Base-by-base conservation (phyloP, 2,329 filamentous ascomycete species). In the Colletotrichum tofieldiae region DNA sequence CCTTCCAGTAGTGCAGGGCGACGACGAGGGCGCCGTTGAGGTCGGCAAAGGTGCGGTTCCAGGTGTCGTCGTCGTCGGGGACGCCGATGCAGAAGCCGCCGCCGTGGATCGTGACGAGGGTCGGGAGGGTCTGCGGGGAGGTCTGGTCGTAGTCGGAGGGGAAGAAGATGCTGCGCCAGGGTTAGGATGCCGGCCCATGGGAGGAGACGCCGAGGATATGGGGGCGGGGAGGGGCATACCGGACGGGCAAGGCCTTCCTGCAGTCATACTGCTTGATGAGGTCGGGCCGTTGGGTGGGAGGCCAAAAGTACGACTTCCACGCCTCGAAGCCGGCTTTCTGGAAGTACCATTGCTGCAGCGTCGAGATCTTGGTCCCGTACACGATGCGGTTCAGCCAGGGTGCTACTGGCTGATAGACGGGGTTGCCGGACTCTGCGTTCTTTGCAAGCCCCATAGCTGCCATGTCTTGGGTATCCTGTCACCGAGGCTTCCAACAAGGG, bases 21-120 rank as follows among this genome's bases (percentile, higher is more conserved):
- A 88, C 76, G 18, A 88, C 85, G 11, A 88, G 77, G 69, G 85
- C 79, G 63, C 77, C 75, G 64, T 84, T 80, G 1, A 77, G 73
- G 62, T 82, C 78, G 32, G 86, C 80, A 73, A 87, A 86, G 67
- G 75, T 73, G 49, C 77, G 77, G 77, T 85, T 87, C 80, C 86
- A 86, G n/a, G 75, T 75, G 77, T 88, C 86, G 75, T 87, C 85
- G 54, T 84, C 77, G 59, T 78, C 70, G 0, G 86, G 82, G 26
- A 81, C 75, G 77, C 84, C 82, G 54, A 89, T 37, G 37, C 81
- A 79, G 76, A 86, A 88, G 49, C 86, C 86, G 70, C 87, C 86
- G 65, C 87, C 87, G 74, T 90, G 88, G 75, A 88, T 82, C 65
- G 85, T 83, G 55, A 90, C 79, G 56, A 88, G 80, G 2, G 84